Base-by-base conservation (phyloP, 1,139 yeast species). In the Pichia sp. region DNA sequence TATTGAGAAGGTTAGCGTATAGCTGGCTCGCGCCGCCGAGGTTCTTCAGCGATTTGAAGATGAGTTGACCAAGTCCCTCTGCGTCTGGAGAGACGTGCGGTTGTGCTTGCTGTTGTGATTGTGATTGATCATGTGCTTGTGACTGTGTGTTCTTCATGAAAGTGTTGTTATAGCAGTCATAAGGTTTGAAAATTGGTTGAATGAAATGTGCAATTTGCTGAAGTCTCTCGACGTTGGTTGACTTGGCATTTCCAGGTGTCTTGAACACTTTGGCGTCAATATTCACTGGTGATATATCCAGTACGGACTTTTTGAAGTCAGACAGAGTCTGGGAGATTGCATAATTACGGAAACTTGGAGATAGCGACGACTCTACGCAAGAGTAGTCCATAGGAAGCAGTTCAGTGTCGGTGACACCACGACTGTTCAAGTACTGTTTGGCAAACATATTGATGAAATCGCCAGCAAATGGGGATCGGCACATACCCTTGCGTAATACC, bases 401-500 rank as follows among this genome's bases (percentile, higher is more conserved):
- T 27, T 48, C 55, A n/a, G 39, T 33, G 11, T 60, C 57, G 36
- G 60, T 54, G 6, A 53, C 45, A 11, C 30, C 35, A 15, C 29
- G 29, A 16, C 37, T 28, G 22, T 53, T 44, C 19, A 71, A 61
- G 43, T 56, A 66, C 51, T 68, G 58, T 46, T 69, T 52, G 1
- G 65, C 59, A 52, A 77, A 79, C 39, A 74, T 63, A 53, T 76
- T 78, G 39, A 76, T 56, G 56, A 74, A 82, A 52, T 80, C 82
- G 9, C 91, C 91, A 8, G 80, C 87, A 52, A 67, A 79, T 49
- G 71, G 73, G 13, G 80, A 69, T 55, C 71, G 77, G 42, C 67
- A 63, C 8, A 76, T 64, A 33, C 81, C 77, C 50, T 77, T 78
- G 42, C 66, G 63, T 38, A 79, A 70, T 37, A 81, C 71, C 14